Percentiles rank a stretch among this genome's conserved stretches.
These are phyloP conservation scores for Gymnopilus dilepis DNA, from an alignment of 768 basidiomycete species.

Conservation along the genomic window DNA sequence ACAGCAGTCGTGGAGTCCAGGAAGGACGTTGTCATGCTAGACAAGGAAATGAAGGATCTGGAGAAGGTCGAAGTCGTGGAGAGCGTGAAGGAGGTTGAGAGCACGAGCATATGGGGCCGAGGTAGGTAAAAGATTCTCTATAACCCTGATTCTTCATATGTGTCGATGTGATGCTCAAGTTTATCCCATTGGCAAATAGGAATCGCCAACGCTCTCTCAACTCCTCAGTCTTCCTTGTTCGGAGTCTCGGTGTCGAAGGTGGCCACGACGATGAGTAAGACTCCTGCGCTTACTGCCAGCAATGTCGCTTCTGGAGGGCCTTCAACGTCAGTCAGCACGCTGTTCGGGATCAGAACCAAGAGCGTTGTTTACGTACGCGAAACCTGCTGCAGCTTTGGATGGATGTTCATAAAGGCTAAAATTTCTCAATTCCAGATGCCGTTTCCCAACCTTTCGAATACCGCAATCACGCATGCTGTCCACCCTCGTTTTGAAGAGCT, in stretches of 20 bases:
- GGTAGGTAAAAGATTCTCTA: conserved; percentile 32
- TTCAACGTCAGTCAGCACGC: conserved; percentile 43
- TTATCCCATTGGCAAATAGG: conserved; percentile 3
- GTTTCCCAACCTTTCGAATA: background rate
- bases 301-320: conserved; percentile 21
- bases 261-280: background rate
- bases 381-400: too few species aligned
- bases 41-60: conserved; percentile 26
- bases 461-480: conserved; percentile 10
- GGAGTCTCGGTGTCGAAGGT: conserved; percentile 27
- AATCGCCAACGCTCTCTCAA: conserved; percentile 8
- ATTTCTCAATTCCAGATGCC: conserved; percentile 7
- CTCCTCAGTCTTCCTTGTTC: conserved; percentile 38
- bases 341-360: conserved; percentile 49
- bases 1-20: background rate
- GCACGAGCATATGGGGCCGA: conserved; percentile 34
- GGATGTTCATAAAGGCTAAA: background rate
- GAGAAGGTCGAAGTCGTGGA: conserved; percentile 20
- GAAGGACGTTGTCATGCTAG: conserved; percentile 27
- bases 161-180: conserved; percentile 15
- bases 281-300: background rate
- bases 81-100: background rate
- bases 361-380: conserved; percentile 14
- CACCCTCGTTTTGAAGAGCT: conserved; percentile 53
- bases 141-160: background rate